phyloP scores from a whole-genome alignment of 2,329 filamentous ascomycete genomes.

The Truncatella angustata region DNA sequence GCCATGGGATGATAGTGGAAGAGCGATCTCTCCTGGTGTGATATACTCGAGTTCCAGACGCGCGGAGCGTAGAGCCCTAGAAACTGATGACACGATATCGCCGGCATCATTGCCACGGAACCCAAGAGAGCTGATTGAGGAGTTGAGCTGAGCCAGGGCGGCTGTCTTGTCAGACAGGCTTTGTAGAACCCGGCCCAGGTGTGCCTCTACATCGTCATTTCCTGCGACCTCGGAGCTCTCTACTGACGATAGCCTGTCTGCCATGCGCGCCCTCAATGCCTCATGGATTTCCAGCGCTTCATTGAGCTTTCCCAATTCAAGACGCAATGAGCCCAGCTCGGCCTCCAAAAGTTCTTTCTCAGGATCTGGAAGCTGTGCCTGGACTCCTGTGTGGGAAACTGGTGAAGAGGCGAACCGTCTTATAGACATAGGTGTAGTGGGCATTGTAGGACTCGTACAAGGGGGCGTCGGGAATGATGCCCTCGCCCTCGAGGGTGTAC shows the following conservation, averaged over 20 bases:
- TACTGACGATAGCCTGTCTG: constrained; percentile 19
- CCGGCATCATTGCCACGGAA: constrained; percentile 46
- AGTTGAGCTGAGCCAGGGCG: constrained; percentile 42
- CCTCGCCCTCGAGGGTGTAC: constrained; percentile 45
- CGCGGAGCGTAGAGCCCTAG: constrained; percentile 51
- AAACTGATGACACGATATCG: constrained; percentile 49
- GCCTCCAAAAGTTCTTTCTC: constrained; percentile 42
- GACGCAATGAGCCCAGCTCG: constrained; percentile 46
- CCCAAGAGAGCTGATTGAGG: constrained; percentile 46
- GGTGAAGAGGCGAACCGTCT: constrained; percentile 10
- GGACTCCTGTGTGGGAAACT: constrained; percentile 35
- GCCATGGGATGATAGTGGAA: constrained; percentile 51
- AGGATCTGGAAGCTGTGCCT: constrained; percentile 40
- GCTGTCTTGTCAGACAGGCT: constrained; percentile 48
- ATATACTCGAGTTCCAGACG: constrained; percentile 62
- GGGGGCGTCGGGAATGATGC: constrained; percentile 55
- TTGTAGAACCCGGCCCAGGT: constrained; percentile 41
- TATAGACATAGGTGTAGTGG: constrained; percentile 36
- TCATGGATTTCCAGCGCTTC: constrained; percentile 47
- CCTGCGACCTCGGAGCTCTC: constrained; percentile 8
- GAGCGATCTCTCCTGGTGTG: constrained; percentile 54
- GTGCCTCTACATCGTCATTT: constrained; percentile 36
- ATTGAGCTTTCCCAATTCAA: constrained; percentile 48
- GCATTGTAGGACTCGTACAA: constrained; percentile 42
- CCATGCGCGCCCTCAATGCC: constrained; percentile 33